Percentiles rank a stretch among this genome's conserved stretches.
phyloP scores from a whole-genome alignment of 2,329 filamentous ascomycete species.

The Ophiostoma himal-ulmi region DNA sequence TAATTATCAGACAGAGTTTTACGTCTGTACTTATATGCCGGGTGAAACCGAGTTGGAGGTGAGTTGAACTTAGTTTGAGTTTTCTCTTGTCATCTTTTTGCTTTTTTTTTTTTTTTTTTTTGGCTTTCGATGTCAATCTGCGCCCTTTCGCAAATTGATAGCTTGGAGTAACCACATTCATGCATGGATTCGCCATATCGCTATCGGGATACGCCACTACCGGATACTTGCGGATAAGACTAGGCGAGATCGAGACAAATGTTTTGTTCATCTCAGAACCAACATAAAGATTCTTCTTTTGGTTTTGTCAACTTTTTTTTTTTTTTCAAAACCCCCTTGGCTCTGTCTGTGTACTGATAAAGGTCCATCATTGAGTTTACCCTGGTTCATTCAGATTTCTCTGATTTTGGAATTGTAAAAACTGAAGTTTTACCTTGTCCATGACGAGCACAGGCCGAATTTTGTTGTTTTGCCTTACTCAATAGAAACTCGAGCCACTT shows the following conservation, averaged over 20 bases:
- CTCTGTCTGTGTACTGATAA: not conserved
- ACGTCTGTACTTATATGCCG: not conserved
- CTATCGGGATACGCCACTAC: conserved; percentile 10
- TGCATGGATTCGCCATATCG: conserved; percentile 2
- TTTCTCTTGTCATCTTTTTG: not conserved
- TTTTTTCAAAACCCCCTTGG: not conserved
- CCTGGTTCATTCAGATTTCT: not conserved
- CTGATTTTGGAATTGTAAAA: not conserved
- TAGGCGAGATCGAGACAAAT: not conserved
- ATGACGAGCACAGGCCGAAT: not conserved
- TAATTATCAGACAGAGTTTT: not conserved
- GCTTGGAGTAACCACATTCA: not conserved
- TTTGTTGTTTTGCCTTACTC: not conserved
- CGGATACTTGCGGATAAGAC: conserved; percentile 1
- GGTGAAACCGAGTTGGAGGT: not conserved
- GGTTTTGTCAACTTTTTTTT: not conserved
- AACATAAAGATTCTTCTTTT: not conserved
- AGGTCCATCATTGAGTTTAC: not conserved
- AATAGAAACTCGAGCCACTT: not conserved
- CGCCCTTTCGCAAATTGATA: conserved; percentile 3
- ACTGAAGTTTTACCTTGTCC: not conserved
- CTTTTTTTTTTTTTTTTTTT: conserved; percentile 1
- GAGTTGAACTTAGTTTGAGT: no score
- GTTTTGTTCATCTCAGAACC: not conserved
- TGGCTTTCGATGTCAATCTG: conserved; percentile 7